Evolutionary conservation across 1,284 basidiomycete species (phyloP).

Genomic region (Trametes sp.): DNA sequence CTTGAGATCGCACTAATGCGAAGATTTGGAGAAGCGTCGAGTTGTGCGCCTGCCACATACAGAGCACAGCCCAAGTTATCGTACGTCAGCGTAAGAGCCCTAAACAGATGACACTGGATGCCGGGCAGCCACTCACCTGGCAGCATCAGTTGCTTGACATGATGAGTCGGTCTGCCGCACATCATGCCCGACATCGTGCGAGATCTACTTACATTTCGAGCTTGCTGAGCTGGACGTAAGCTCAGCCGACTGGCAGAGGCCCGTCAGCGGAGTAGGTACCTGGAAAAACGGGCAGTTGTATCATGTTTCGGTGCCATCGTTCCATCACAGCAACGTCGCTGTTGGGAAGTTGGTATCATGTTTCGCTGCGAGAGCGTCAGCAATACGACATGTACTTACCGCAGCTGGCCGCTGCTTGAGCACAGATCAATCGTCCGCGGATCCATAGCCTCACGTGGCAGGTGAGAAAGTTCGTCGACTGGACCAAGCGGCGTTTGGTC

Average conservation of each 20-base stretch:
- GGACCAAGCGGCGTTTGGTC: no score
- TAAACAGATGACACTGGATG: background rate
- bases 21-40: conserved; percentile 16
- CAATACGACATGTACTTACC: background rate
- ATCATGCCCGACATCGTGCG: background rate
- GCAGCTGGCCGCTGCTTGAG: background rate
- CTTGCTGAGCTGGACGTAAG: background rate
- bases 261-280: conserved; percentile 1
- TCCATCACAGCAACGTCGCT: conserved; percentile 1
- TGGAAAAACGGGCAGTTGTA: background rate
- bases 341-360: background rate
- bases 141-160: conserved; percentile 14
- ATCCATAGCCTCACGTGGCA: background rate
- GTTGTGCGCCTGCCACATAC: background rate
- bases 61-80: background rate
- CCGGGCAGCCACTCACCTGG: conserved; percentile 1
- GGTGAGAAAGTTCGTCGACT: no score
- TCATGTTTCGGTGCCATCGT: conserved; percentile 8
- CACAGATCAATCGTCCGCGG: no score
- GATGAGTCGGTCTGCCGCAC: background rate
- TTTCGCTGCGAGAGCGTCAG: background rate
- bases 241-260: background rate
- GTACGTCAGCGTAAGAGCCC: background rate
- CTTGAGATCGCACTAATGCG: background rate
- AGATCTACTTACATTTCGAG: background rate